A percentile compares a stretch with the other conserved stretches of the same genome.
Evolutionary conservation across 1,284 basidiomycete genomes (phyloP).

Genomic region (Leccinum subfulvum): DNA sequence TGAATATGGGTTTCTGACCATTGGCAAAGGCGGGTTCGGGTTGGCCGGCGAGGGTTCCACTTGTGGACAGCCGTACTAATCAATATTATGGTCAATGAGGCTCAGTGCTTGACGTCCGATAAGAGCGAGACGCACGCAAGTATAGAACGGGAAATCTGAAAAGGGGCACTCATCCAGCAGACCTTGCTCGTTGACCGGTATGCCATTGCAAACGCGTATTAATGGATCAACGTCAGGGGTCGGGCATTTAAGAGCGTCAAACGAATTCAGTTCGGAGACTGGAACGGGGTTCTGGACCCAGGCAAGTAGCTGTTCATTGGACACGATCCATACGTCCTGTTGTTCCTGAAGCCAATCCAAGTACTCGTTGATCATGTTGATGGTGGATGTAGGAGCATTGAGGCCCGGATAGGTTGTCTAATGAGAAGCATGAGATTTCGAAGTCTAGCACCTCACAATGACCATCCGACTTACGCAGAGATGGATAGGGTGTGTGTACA

Average conservation of each 20-base stretch:
- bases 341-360: constrained; percentile 3
- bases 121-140: background rate
- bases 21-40: constrained; percentile 56
- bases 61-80: constrained; percentile 45
- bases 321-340: background rate
- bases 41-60: constrained; percentile 51
- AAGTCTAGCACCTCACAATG: background rate
- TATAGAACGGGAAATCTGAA: constrained; percentile 4
- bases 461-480: background rate
- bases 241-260: constrained; percentile 2
- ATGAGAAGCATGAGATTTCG: background rate
- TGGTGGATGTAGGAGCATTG: background rate
- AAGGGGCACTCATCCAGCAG: background rate
- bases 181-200: background rate
- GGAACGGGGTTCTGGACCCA: background rate
- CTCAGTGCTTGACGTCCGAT: no score
- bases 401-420: constrained; percentile 2
- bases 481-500: constrained; percentile 4
- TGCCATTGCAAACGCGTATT: background rate
- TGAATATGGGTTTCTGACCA: constrained; percentile 42
- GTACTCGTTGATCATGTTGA: constrained; percentile 4
- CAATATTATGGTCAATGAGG: background rate
- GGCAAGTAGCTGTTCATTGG: constrained; percentile 1
- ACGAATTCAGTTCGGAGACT: background rate
- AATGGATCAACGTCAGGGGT: background rate